Conservation (phyloP, 805 yeast genomes). For the Wickerhamiella parazyma region DNA sequence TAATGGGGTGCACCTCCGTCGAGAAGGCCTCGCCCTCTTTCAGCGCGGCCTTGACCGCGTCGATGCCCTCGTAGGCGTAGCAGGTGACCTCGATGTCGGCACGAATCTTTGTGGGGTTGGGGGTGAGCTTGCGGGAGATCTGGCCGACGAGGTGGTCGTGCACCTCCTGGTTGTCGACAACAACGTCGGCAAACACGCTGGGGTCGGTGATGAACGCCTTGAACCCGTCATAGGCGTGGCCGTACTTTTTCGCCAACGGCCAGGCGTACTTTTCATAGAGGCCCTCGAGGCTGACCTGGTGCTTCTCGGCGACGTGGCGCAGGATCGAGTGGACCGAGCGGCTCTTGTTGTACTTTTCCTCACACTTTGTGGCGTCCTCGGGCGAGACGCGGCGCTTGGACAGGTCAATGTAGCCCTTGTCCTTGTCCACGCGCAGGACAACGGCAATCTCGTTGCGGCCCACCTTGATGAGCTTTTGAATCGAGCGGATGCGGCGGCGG, state of each 20-base stretch:
- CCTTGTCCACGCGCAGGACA: slow-evolving; percentile 94
- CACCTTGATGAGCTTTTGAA: slow-evolving; percentile 92
- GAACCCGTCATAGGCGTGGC: slow-evolving; percentile 96
- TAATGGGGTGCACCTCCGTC: slow-evolving; percentile 76
- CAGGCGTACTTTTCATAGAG: slow-evolving; percentile 86
- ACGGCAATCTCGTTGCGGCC: slow-evolving; percentile 98
- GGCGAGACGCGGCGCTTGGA: slow-evolving; percentile 97
- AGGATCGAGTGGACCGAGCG: slow-evolving; percentile 97
- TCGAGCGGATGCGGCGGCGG: slow-evolving; percentile 96
- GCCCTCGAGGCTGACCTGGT: slow-evolving; percentile 70
- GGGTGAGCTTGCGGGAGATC: slow-evolving; percentile 87
- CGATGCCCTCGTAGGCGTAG: slow-evolving; percentile 93
- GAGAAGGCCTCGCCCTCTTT: slow-evolving; percentile 72
- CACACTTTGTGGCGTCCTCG: slow-evolving; percentile 94
- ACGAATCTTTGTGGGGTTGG: slow-evolving; percentile 94
- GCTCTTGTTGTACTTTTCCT: slow-evolving; percentile 91
- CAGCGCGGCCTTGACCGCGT: slow-evolving; percentile 85
- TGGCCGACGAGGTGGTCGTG: slow-evolving; percentile 75
- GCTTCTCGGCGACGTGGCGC: slow-evolving; percentile 97
- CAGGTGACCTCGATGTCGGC: slow-evolving; percentile 98
- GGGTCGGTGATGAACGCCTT: slow-evolving; percentile 90
- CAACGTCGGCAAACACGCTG: slow-evolving; percentile 66
- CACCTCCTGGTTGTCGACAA: slow-evolving; percentile 52
- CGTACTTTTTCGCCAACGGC: slow-evolving; percentile 91
- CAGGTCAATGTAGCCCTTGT: slow-evolving; percentile 94